A percentile compares a stretch with the other conserved stretches of the same genome.
phyloP scores from a whole-genome alignment of 2,329 filamentous ascomycete genomes.

The Neofusicoccum parvum region DNA sequence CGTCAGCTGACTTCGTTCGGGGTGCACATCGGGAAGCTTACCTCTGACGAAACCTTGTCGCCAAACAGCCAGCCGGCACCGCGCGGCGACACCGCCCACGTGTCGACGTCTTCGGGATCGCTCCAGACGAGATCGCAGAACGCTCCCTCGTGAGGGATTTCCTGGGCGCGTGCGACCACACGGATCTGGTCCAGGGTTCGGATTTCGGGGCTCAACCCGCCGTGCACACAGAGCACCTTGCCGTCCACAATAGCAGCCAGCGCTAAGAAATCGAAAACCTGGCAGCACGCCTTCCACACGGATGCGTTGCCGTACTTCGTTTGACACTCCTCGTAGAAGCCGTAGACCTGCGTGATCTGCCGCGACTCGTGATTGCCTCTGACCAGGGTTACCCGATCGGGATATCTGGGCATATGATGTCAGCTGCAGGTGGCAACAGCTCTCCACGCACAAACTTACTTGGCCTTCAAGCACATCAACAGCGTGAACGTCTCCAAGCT shows the following conservation, averaged over 20 bases:
- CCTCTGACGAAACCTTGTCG: conserved; percentile 71
- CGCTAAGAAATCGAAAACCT: conserved; percentile 97
- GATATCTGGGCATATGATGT: conserved; percentile 54
- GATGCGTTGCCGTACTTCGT: conserved; percentile 99
- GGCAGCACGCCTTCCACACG: conserved; percentile 99
- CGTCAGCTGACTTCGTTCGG: conserved; percentile 8
- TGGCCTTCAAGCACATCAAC: conserved; percentile 71
- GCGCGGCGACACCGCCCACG: conserved; percentile 69
- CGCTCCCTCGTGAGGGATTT: conserved; percentile 95
- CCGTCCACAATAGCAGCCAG: conserved; percentile 97
- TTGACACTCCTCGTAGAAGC: conserved; percentile 98
- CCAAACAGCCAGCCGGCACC: conserved; percentile 71
- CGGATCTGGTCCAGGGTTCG: conserved; percentile 88
- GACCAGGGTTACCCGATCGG: conserved; percentile 71
- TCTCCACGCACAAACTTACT: conserved; percentile 49
- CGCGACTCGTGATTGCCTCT: conserved; percentile 93
- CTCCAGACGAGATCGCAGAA: conserved; percentile 99
- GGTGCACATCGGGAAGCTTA: conserved; percentile 27
- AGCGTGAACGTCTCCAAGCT: conserved; percentile 73
- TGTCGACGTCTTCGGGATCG: conserved; percentile 70
- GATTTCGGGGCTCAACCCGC: conserved; percentile 96
- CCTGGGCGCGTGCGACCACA: conserved; percentile 77
- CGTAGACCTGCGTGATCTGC: conserved; percentile 98
- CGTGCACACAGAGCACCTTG: conserved; percentile 98
- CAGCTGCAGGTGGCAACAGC: conserved; percentile 14